A percentile compares a stretch with the other conserved stretches of the same genome.
These are phyloP conservation scores for Dactylellina leptospora DNA, from an alignment of 2,329 filamentous ascomycete species.

Conservation along the genomic window DNA sequence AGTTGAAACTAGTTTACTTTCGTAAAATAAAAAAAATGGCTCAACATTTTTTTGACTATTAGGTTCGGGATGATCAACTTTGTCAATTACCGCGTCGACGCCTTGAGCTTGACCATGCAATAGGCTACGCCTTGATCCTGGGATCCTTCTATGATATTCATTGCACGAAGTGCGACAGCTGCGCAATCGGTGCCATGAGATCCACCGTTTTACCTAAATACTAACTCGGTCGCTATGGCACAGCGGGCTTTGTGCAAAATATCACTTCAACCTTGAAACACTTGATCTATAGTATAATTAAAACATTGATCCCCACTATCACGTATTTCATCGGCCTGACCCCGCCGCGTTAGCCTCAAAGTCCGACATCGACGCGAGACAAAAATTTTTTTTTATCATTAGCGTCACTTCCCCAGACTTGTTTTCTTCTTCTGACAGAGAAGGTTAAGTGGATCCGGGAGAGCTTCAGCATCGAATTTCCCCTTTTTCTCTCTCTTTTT, in stretches of 20 bases:
- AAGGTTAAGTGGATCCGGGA: constrained; percentile 14
- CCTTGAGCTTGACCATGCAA: no score
- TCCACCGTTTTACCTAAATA: no score
- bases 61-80: no score
- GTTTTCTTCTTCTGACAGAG: constrained; percentile 12
- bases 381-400: constrained; percentile 9
- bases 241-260: neutral
- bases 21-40: neutral
- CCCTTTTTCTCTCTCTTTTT: constrained; percentile 28
- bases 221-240: neutral
- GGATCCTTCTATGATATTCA: no score
- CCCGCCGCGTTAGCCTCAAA: constrained; percentile 32
- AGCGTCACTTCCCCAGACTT: constrained; percentile 3
- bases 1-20: neutral
- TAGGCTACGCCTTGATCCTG: no score
- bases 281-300: constrained; percentile 2
- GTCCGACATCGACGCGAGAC: constrained; percentile 43
- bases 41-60: neutral
- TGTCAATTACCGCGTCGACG: no score
- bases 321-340: constrained; percentile 25
- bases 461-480: constrained; percentile 29
- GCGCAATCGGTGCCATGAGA: no score
- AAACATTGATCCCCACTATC: constrained; percentile 13
- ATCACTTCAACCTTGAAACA: neutral
- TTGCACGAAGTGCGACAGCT: no score